Evolutionary conservation across 2,329 filamentous ascomycete genomes (phyloP).

Genomic region (Trichoderma breve): DNA sequence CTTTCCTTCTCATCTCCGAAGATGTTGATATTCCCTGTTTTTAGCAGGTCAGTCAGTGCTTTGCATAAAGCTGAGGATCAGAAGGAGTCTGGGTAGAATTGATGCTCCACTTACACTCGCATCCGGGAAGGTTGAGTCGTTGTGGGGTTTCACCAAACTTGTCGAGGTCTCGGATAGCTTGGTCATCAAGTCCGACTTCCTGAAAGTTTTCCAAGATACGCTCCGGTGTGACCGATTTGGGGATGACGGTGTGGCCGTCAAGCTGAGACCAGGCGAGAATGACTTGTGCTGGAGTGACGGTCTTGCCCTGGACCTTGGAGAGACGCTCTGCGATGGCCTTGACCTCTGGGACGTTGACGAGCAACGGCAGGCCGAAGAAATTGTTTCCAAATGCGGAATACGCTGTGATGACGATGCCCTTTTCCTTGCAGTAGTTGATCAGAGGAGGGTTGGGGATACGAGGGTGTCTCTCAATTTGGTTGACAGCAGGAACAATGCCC

Average conservation of each 20-base stretch:
- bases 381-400: conserved; percentile 58
- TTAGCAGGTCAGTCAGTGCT: not conserved
- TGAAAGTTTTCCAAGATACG: conserved; percentile 70
- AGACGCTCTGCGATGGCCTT: conserved; percentile 53
- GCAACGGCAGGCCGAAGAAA: conserved; percentile 43
- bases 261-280: conserved; percentile 57
- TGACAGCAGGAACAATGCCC: conserved; percentile 59
- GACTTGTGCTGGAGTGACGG: conserved; percentile 43
- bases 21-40: not conserved
- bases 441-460: conserved; percentile 57
- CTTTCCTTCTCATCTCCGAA: not conserved
- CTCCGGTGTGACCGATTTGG: conserved; percentile 67
- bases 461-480: conserved; percentile 69
- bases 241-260: conserved; percentile 67
- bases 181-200: conserved; percentile 59
- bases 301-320: conserved; percentile 33
- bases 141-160: conserved; percentile 55
- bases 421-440: conserved; percentile 58
- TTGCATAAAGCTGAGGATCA: not conserved
- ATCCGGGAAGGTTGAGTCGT: conserved; percentile 44
- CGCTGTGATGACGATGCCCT: conserved; percentile 63
- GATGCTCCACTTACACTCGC: not conserved
- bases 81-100: not conserved
- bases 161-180: conserved; percentile 59
- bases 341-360: conserved; percentile 57